phyloP scores from a whole-genome alignment of 371 early-diverging fungal genomes.

The Haplosporangium sp. region DNA sequence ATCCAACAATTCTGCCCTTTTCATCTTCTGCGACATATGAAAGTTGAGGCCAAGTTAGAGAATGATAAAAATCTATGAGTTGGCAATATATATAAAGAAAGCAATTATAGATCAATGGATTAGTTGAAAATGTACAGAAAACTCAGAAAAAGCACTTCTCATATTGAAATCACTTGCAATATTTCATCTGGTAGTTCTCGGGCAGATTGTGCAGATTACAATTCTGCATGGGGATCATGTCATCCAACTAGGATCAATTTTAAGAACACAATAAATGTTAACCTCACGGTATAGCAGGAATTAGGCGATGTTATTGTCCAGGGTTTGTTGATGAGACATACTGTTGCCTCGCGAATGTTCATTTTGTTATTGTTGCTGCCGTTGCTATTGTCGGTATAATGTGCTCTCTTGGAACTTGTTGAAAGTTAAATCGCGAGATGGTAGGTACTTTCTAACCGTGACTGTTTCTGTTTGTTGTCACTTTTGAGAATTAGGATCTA shows the following conservation, averaged over 20 bases:
- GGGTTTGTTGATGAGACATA: constrained; percentile 32
- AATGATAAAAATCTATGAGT: constrained; percentile 88
- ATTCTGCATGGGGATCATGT: constrained; percentile 90
- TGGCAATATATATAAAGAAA: neutral
- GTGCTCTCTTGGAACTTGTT: neutral
- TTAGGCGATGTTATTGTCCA: too few relatives aligned
- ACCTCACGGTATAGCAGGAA: neutral
- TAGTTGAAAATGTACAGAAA: too few relatives aligned
- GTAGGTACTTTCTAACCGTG: too few relatives aligned
- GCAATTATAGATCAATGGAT: too few relatives aligned
- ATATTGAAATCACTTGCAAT: constrained; percentile 68
- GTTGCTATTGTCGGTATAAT: neutral
- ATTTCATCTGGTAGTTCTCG: constrained; percentile 99
- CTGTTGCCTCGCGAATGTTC: constrained; percentile 78
- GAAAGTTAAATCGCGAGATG: neutral
- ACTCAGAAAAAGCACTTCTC: neutral
- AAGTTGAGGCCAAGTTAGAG: constrained; percentile 96
- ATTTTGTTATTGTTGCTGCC: constrained; percentile 47
- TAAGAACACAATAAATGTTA: neutral
- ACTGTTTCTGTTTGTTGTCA: too few relatives aligned
- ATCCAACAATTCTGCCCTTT: constrained; percentile 93
- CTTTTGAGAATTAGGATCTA: too few relatives aligned
- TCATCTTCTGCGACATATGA: constrained; percentile 95
- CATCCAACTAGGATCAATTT: constrained; percentile 67
- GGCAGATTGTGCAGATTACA: constrained; percentile 97